Evolutionary conservation across 352 stramenopile genomes (phyloP).

Genomic region (Elongisporangium prolatum): DNA sequence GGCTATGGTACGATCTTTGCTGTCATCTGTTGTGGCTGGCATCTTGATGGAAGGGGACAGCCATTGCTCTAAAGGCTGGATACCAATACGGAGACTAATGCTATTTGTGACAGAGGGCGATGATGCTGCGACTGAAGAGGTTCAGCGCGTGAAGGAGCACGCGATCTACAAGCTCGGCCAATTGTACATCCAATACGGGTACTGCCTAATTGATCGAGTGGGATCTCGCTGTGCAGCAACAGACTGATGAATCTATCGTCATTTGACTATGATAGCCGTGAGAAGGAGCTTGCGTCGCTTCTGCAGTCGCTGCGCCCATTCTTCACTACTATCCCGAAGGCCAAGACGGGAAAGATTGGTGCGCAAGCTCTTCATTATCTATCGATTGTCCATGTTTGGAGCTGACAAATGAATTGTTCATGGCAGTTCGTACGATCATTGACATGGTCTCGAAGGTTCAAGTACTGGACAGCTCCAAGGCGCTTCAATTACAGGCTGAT

Average conservation of each 20-base stretch:
- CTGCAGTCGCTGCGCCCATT: constrained; percentile 89
- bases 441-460: constrained; percentile 95
- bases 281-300: constrained; percentile 84
- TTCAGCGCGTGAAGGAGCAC: constrained; percentile 93
- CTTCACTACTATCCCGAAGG: constrained; percentile 94
- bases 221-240: neutral
- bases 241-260: constrained; percentile 1
- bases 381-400: neutral
- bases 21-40: constrained; percentile 2
- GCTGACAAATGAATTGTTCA: neutral
- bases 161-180: constrained; percentile 94
- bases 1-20: constrained; percentile 41
- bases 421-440: constrained; percentile 93
- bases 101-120: constrained; percentile 31
- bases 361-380: constrained; percentile 10
- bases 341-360: constrained; percentile 98
- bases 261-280: constrained; percentile 31
- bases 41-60: neutral
- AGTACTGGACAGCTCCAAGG: constrained; percentile 82
- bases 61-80: neutral
- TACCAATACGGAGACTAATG: neutral
- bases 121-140: constrained; percentile 59
- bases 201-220: constrained; percentile 8
- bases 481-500: constrained; percentile 92
- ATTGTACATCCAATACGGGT: constrained; percentile 87